Base-by-base conservation (phyloP, 2,329 filamentous ascomycete species). In the Cercospora janseana region DNA sequence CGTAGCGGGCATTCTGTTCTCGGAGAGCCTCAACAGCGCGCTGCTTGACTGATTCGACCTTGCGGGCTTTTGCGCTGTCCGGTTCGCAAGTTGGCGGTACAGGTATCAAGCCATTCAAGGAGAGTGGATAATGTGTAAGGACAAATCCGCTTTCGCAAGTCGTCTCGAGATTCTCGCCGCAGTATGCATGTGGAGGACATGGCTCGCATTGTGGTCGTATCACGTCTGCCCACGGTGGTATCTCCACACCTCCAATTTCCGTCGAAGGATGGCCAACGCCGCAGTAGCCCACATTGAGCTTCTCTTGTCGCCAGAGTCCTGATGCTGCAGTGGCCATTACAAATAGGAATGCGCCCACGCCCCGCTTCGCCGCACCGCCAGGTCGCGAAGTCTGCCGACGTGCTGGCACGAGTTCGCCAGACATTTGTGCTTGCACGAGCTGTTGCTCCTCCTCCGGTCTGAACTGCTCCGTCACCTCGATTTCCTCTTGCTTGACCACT, bases 281-380 rank as follows among this genome's bases (percentile, higher is more conserved):
- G 66, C 93, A 98, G 66, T 95, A 98, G 26, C 94, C 93, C 15
- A 97, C 88, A 12, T 88, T 86, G n/a, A 95, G 75, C 76, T 97
- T 97, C 70, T 98, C 93, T 66, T 95, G 88, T 41, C 92, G 79
- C 74, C 91, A 98, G 80, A 91, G 93, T 6, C 81, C 81, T 23
- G 79, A 86, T 57, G 95, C 88, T 0, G 85, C 82, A 24, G 79
- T 79, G 5, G 93, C 69, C 7, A 93, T 71, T 0, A 86, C 83
- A 15, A 87, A 66, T 3, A 92, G 67, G 2, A 96, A 80, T 67
- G 82, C 82, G 2, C 92, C 75, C 12, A 88, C 85, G 0, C 81
- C 81, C 51, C 80, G 79, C 24, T 83, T 71, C 18, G 77, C 75
- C 5, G 73, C 68, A 12, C 74, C 69, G 24, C 75, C 70, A 49